Percentiles rank a stretch among this genome's conserved stretches.
These are phyloP conservation scores for Sporothrix brasiliensis DNA, from an alignment of 2,329 filamentous ascomycete species.

Conservation along the genomic window DNA sequence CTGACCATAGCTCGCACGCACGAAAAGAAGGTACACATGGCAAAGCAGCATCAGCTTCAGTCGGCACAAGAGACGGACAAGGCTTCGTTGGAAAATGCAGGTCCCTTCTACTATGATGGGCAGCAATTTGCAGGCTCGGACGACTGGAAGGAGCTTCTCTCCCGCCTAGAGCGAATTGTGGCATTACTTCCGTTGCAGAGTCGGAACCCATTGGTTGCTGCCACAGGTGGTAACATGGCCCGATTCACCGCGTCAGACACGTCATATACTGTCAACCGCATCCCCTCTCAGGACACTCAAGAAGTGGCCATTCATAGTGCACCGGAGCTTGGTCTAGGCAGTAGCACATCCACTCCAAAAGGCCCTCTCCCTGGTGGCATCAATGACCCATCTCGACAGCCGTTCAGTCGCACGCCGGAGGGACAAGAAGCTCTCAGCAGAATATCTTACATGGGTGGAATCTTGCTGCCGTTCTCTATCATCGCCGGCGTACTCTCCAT, in stretches of 20 bases:
- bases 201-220: conserved; percentile 8
- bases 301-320: background rate
- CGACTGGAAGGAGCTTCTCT: conserved; percentile 43
- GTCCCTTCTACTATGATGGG: background rate
- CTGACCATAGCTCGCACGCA: conserved; percentile 35
- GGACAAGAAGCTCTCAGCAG: conserved; percentile 51
- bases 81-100: background rate
- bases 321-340: background rate
- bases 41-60: background rate
- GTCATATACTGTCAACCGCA: conserved; percentile 3
- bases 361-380: background rate
- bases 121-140: conserved; percentile 8
- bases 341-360: background rate
- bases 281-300: background rate
- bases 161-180: conserved; percentile 40
- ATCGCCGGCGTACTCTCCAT: conserved; percentile 54
- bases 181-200: conserved; percentile 37
- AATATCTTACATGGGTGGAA: conserved; percentile 54
- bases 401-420: conserved; percentile 36
- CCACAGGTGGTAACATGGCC: background rate
- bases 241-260: background rate
- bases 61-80: background rate
- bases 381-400: background rate
- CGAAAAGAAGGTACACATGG: conserved; percentile 27
- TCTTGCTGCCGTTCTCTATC: conserved; percentile 53